Evolutionary conservation across 2,329 filamentous ascomycete species (phyloP), one percentile per base, ranked within the genome.

Genomic region (Pseudopithomyces maydicus): DNA sequence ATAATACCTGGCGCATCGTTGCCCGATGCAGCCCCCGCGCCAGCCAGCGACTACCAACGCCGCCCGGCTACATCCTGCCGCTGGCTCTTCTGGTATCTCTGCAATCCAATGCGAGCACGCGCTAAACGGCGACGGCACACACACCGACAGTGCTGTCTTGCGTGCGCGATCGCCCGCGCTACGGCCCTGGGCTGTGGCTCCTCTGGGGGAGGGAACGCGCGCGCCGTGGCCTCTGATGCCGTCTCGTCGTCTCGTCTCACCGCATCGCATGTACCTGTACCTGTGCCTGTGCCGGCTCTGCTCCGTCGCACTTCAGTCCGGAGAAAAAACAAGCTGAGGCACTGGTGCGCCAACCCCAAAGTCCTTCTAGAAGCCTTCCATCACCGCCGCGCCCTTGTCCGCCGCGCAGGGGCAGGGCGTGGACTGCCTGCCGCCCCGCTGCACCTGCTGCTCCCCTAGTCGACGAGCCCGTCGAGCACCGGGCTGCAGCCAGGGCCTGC

Each of bases 191-290:
- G 12, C 12, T n/a, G 35, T 19, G n/a, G 41, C 20, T 42, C 45
- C 42, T 54, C 43, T 44, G 55, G 55, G 57, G 57, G 54, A 57
- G 49, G 53, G 50, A 52, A 8, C 5, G 26, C 26, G 42, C 43
- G 20, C 49, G 44, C 46, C 57, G 55, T 63, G 59, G 64, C 64
- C 60, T 70, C 57, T 68, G 61, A 65, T 70, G 62, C 62, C 59
- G 64, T 67, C 70, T 71, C 63, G 69, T 66, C 36, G 54, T 52
- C 53, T 36, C 56, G 54, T 67, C 70, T 71, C 62, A 69, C 67
- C 36, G 54, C 53, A 53, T 35, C 56, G 54, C 32, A 35, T n/a
- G n/a, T n/a, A 38, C 22, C 4, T 19, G 39, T 46, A 41, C 52
- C 53, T 58, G 51, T 55, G 20, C 12, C 36, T 44, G 22, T 45